A percentile compares a stretch with the other conserved stretches of the same genome.
Evolutionary conservation across 371 early-diverging fungal species (phyloP).

Genomic region (Zychaea mexicana): DNA sequence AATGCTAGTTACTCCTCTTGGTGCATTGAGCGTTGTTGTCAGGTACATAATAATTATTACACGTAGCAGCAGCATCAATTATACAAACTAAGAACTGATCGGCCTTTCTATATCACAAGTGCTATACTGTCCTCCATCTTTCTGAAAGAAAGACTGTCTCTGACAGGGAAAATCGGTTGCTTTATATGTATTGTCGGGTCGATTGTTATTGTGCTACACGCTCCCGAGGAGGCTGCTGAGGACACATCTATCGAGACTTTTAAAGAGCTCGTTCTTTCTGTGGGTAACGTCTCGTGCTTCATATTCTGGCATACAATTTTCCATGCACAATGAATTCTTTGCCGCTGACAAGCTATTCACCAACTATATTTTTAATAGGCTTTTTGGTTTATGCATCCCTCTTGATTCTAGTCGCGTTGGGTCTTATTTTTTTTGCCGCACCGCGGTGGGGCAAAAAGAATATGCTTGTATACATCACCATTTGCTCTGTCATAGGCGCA

Average conservation of each 20-base stretch:
- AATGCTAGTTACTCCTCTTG: constrained; percentile 94
- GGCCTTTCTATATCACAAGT: no score
- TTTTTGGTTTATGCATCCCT: constrained; percentile 79
- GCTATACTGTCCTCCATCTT: constrained; percentile 89
- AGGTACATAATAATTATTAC: constrained; percentile 22
- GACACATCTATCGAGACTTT: constrained; percentile 84
- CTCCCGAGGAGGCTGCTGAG: constrained; percentile 78
- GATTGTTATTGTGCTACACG: constrained; percentile 86
- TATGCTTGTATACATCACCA: constrained; percentile 82
- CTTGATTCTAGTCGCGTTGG: constrained; percentile 55
- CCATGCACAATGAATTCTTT: no score
- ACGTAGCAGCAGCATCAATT: no score
- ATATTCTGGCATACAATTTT: no score
- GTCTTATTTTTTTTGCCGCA: constrained; percentile 77
- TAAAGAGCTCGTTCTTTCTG: constrained; percentile 70
- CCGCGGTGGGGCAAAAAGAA: constrained; percentile 84
- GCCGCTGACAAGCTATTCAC: no score
- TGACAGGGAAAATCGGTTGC: constrained; percentile 89
- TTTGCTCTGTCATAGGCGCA: constrained; percentile 88
- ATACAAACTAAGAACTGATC: no score
- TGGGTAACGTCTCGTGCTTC: constrained; percentile 43
- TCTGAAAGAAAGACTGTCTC: constrained; percentile 81
- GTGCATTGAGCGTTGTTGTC: constrained; percentile 84
- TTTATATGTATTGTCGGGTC: constrained; percentile 91
- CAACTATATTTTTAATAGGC: constrained; percentile 32